Evolutionary conservation across 1,139 yeast species (phyloP).

Genomic region (Arxiozyma slooffiae): DNA sequence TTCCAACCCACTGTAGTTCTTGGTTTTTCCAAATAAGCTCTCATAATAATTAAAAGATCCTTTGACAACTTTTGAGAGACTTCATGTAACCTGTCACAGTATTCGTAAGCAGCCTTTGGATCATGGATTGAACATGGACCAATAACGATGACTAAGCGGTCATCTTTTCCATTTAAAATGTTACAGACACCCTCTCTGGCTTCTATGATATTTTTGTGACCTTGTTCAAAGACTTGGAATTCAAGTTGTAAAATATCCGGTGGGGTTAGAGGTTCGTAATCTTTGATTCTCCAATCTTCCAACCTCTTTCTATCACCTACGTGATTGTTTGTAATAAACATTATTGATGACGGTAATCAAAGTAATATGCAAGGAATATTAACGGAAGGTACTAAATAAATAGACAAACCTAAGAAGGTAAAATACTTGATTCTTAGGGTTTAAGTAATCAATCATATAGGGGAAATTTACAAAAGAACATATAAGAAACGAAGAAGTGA

Average conservation of each 20-base stretch:
- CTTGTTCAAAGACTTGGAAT: conserved; percentile 54
- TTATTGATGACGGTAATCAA: conserved; percentile 25
- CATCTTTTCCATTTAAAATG: conserved; percentile 67
- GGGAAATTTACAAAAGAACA: neutral
- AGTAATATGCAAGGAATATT: neutral
- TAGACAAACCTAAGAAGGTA: neutral
- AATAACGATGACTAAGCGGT: conserved; percentile 69
- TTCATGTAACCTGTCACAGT: conserved; percentile 55
- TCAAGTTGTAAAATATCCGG: conserved; percentile 93
- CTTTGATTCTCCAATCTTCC: conserved; percentile 90
- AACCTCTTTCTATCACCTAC: conserved; percentile 72
- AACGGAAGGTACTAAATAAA: neutral
- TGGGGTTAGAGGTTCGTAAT: conserved; percentile 90
- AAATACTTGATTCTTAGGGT: neutral
- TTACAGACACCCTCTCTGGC: conserved; percentile 73
- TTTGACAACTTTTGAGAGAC: conserved; percentile 55
- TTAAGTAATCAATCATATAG: too few relatives aligned
- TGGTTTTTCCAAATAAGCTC: conserved; percentile 96
- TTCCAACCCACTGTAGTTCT: conserved; percentile 99
- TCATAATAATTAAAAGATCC: conserved; percentile 82
- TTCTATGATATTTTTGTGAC: conserved; percentile 51
- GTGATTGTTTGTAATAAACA: conserved; percentile 78
- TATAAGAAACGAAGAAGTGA: neutral
- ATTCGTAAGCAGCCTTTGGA: conserved; percentile 84
- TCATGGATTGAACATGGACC: conserved; percentile 98